Conservation (phyloP, 176 grass and related monocot genomes). For the Hyparrhenia diplandra region DNA sequence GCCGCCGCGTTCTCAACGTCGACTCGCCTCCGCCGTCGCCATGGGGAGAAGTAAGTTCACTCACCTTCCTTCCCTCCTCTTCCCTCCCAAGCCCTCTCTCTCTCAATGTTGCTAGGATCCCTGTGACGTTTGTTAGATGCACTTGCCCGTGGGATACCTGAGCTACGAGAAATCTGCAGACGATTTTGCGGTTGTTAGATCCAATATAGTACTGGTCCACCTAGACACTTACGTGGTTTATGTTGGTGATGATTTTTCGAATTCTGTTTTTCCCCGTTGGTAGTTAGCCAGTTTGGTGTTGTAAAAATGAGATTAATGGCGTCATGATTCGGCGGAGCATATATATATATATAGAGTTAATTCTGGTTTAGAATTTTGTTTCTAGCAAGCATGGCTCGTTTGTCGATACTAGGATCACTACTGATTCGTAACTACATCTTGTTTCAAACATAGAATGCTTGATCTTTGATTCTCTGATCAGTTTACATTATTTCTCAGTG, state of each 20-base stretch:
- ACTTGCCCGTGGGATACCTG: too few relatives aligned
- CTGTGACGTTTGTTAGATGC: neutral
- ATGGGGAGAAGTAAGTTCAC: constrained; percentile 34
- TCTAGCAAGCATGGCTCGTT: neutral
- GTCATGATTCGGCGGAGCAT: neutral
- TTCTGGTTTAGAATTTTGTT: neutral
- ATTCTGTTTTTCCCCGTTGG: neutral
- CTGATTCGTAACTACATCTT: neutral
- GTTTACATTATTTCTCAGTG: neutral
- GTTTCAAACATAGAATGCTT: neutral
- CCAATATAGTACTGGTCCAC: neutral
- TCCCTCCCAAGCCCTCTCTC: neutral
- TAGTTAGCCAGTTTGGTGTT: neutral
- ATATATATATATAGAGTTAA: neutral
- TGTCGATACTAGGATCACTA: neutral
- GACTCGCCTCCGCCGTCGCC: neutral
- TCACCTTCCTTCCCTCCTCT: neutral
- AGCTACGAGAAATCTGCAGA: neutral
- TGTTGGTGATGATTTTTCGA: neutral
- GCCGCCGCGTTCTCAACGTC: neutral
- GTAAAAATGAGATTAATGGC: neutral
- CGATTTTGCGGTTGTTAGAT: neutral
- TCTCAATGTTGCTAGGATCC: neutral
- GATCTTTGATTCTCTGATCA: neutral
- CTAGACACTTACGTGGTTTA: neutral